These are phyloP conservation scores for Colletotrichum incanum DNA, from an alignment of 2,329 filamentous ascomycete species.

Conservation along the genomic window DNA sequence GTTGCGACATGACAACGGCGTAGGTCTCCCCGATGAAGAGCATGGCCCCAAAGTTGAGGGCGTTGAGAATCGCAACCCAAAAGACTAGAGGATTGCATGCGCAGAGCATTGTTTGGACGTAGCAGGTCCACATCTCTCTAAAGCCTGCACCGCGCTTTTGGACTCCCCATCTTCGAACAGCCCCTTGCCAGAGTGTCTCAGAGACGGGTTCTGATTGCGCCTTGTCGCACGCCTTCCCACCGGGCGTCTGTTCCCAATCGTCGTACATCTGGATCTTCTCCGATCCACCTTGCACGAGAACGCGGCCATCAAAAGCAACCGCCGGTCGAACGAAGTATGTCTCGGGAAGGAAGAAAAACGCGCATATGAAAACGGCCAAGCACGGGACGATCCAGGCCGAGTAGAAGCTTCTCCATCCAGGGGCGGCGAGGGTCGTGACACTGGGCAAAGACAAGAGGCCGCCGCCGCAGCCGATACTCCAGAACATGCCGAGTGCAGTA, in stretches of 20 bases:
- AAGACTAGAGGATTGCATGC: slow-evolving; percentile 49
- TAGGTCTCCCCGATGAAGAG: slow-evolving; percentile 47
- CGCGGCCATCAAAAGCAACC: slow-evolving; percentile 58
- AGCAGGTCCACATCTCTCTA: slow-evolving; percentile 43
- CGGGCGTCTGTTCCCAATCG: slow-evolving; percentile 48
- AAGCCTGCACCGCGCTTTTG: slow-evolving; percentile 37
- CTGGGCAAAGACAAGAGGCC: slow-evolving; percentile 50
- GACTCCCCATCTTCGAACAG: slow-evolving; percentile 29
- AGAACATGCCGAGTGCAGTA: slow-evolving; percentile 52
- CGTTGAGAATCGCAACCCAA: slow-evolving; percentile 48
- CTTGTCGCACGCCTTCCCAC: slow-evolving; percentile 19
- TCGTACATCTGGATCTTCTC: slow-evolving; percentile 57
- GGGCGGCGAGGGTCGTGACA: slow-evolving; percentile 46
- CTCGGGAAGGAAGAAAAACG: slow-evolving; percentile 54
- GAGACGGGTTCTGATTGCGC: slow-evolving; percentile 12
- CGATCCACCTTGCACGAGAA: slow-evolving; percentile 55
- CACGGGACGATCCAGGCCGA: slow-evolving; percentile 49
- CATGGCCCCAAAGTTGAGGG: slow-evolving; percentile 47
- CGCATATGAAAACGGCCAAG: slow-evolving; percentile 47
- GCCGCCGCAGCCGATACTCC: slow-evolving; percentile 49
- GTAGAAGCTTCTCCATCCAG: slow-evolving; percentile 54
- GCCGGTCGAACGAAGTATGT: slow-evolving; percentile 59
- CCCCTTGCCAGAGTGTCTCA: slow-evolving; percentile 31
- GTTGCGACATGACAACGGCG: slow-evolving; percentile 40
- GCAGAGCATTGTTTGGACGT: slow-evolving; percentile 47